phyloP scores from a whole-genome alignment of 345 rosid species.

The Geranium brycei region DNA sequence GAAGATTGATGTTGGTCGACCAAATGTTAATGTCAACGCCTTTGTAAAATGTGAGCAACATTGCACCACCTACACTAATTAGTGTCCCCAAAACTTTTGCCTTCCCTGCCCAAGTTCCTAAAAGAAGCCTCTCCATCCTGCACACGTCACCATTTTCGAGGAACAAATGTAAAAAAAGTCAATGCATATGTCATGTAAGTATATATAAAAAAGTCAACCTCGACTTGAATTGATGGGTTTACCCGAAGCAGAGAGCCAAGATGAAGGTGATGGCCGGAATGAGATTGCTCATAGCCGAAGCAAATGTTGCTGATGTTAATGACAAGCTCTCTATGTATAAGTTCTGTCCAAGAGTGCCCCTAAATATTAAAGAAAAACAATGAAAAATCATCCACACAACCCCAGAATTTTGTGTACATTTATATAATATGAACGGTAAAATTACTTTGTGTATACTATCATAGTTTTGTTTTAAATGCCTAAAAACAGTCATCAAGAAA shows the following conservation, averaged over 20 bases:
- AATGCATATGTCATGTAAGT: neutral
- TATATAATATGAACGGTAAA: too few relatives aligned
- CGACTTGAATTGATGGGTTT: neutral
- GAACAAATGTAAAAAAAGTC: too few relatives aligned
- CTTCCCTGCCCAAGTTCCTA: conserved; percentile 22
- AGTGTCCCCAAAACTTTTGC: conserved; percentile 40
- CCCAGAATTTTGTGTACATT: too few relatives aligned
- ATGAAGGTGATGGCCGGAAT: conserved; percentile 33
- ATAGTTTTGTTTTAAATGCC: too few relatives aligned
- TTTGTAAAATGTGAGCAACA: conserved; percentile 45
- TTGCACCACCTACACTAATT: conserved; percentile 40
- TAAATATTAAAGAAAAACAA: neutral
- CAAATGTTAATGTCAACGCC: conserved; percentile 25
- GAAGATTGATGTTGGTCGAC: conserved; percentile 16
- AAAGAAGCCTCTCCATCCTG: conserved; percentile 38
- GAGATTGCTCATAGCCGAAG: conserved; percentile 33
- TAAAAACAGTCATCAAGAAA: too few relatives aligned
- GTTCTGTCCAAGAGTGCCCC: conserved; percentile 21
- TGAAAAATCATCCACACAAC: too few relatives aligned
- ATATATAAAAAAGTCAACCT: neutral
- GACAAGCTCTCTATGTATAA: conserved; percentile 26
- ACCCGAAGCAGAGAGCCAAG: conserved; percentile 31
- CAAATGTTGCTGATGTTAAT: conserved; percentile 36
- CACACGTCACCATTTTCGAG: neutral
- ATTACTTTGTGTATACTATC: too few relatives aligned